Evolutionary conservation across 2,329 filamentous ascomycete genomes (phyloP).

Genomic region (Verticillium klebahnii): DNA sequence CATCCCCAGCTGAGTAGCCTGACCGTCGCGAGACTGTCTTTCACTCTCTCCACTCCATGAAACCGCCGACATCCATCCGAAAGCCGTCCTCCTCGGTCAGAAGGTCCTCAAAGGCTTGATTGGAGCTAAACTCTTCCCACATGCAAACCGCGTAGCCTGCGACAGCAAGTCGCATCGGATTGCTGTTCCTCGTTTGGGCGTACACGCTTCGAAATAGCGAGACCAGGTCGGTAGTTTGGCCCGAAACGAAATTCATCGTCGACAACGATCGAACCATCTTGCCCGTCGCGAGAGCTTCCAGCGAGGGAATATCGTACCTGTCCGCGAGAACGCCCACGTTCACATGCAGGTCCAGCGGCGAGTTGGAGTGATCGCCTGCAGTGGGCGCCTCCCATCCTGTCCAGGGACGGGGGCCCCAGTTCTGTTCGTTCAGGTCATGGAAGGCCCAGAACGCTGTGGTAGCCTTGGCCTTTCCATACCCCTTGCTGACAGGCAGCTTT

Average conservation of each 20-base stretch:
- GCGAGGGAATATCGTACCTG: neutral
- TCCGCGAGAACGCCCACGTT: neutral
- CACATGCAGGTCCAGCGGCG: neutral
- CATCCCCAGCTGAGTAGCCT: too few species aligned
- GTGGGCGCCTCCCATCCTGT: neutral
- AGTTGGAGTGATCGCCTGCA: neutral
- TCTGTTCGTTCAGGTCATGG: neutral
- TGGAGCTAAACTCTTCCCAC: neutral
- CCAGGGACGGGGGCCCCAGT: neutral
- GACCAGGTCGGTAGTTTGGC: neutral
- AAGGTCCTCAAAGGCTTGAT: neutral
- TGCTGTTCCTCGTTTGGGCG: neutral
- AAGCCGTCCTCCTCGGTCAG: neutral
- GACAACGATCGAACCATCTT: neutral
- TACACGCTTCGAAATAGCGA: neutral
- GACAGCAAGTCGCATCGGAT: neutral
- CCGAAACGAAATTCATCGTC: neutral
- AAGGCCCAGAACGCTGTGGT: neutral
- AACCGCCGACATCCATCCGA: neutral
- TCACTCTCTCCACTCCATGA: neutral
- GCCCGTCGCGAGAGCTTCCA: neutral
- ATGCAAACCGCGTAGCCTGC: neutral
- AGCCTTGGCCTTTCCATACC: neutral
- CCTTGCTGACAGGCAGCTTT: neutral
- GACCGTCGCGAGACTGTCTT: too few species aligned